A percentile compares a stretch with the other conserved stretches of the same genome.
Conservation (phyloP, 495 filamentous ascomycete genomes). For the Penicillium ochrochloron region DNA sequence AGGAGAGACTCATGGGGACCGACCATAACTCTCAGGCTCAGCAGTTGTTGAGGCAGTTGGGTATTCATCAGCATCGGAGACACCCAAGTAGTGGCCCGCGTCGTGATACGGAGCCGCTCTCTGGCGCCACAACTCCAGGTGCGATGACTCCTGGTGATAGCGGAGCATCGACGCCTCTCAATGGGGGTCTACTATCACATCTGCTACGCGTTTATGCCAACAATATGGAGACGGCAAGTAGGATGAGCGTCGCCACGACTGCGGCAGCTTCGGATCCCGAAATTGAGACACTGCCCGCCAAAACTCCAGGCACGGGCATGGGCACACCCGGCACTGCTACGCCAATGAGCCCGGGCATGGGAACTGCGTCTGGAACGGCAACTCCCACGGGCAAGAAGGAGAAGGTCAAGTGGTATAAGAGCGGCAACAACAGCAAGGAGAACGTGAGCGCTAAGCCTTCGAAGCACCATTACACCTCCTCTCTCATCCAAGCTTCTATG, state of each 20-base stretch:
- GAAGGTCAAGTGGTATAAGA: conserved; percentile 44
- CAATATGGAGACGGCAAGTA: conserved; percentile 26
- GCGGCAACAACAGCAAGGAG: conserved; percentile 20
- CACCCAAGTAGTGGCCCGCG: neutral
- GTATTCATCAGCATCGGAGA: conserved; percentile 15
- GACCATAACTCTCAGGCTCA: conserved; percentile 34
- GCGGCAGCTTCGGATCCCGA: conserved; percentile 27
- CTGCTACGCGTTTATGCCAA: conserved; percentile 38
- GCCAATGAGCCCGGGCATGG: neutral
- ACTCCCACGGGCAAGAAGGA: conserved; percentile 33
- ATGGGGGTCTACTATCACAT: conserved; percentile 34
- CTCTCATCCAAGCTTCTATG: conserved; percentile 37
- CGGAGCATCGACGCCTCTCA: conserved; percentile 24
- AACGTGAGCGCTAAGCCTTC: conserved; percentile 11
- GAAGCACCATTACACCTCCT: conserved; percentile 34
- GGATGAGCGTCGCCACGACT: conserved; percentile 32
- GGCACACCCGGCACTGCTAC: conserved; percentile 27
- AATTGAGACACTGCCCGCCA: conserved; percentile 26
- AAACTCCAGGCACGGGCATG: conserved; percentile 18
- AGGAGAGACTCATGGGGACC: conserved; percentile 12
- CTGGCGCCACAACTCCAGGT: conserved; percentile 28
- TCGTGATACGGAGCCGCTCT: conserved; percentile 20
- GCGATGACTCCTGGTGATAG: conserved; percentile 27
- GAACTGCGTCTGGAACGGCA: conserved; percentile 10
- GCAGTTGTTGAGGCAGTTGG: conserved; percentile 30